phyloP scores from a whole-genome alignment of 2,329 filamentous ascomycete genomes.

The Aspergillus pseudoterreus region DNA sequence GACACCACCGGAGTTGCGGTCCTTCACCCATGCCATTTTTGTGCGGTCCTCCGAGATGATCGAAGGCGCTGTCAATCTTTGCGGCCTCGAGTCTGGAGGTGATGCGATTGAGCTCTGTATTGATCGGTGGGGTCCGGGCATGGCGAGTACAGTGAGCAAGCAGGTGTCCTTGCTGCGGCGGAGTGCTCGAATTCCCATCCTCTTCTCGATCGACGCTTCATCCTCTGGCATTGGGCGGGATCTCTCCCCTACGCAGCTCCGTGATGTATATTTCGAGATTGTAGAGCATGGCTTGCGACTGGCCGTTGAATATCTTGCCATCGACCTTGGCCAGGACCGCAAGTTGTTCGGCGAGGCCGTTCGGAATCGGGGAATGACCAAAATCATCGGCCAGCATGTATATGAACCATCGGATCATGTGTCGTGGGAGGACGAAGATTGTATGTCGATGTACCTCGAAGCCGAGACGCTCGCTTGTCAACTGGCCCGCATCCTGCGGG shows the following conservation, averaged over 20 bases:
- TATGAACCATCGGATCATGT: conserved; percentile 27
- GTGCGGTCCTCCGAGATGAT: conserved; percentile 35
- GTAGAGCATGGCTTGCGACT: conserved; percentile 38
- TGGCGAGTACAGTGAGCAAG: conserved; percentile 50
- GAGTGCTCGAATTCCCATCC: conserved; percentile 54
- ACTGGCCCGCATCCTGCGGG: conserved; percentile 36
- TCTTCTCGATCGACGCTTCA: conserved; percentile 51
- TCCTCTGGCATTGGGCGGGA: conserved; percentile 11
- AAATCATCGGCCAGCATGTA: conserved; percentile 38
- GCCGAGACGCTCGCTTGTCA: conserved; percentile 37
- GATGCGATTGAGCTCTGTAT: conserved; percentile 61
- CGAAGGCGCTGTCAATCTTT: conserved; percentile 40
- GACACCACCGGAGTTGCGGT: conserved; percentile 56
- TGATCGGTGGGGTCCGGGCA: conserved; percentile 53
- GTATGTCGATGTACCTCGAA: conserved; percentile 30
- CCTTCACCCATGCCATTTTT: conserved; percentile 43
- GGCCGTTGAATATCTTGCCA: conserved; percentile 38
- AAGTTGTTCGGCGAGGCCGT: conserved; percentile 24
- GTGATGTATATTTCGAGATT: conserved; percentile 31
- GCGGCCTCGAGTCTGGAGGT: conserved; percentile 54
- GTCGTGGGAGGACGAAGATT: conserved; percentile 33
- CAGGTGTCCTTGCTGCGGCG: conserved; percentile 57
- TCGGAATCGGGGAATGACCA: conserved; percentile 36
- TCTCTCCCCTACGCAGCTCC: conserved; percentile 5
- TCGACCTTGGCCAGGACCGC: conserved; percentile 34